Evolutionary conservation across 208 protist genomes (phyloP), one percentile per base, ranked within the genome.

Genomic region (Trypanosoma boissoni): DNA sequence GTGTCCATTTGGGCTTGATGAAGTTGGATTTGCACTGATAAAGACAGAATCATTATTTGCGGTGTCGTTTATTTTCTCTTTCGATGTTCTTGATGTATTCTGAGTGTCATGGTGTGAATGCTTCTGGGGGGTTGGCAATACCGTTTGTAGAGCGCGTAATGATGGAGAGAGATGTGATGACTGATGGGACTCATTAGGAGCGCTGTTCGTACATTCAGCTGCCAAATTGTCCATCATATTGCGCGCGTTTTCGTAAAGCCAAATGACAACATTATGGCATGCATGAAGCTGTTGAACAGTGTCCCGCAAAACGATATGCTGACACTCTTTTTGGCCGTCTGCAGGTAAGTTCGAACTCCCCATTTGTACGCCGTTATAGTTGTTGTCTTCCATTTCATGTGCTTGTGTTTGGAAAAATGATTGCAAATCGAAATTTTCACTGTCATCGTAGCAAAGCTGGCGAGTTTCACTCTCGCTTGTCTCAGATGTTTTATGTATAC

Each of bases 181-280:
- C 9, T 51, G 59, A 44, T 29, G 24, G 20, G 51, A 66, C 24
- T 57, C 48, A 26, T 64, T 41, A 14, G 48, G 39, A 27, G 39
- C 27, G 6, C 27, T 32, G 12, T 3, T 42, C 1, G 1, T 29
- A 18, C 31, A 45, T 7, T 60, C 62, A 16, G 43, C 21, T 7
- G 32, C 37, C n/a, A 60, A 23, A 21, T 60, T 32, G 49, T 44
- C 29, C 37, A 68, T 42, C 10, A 21, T 23, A 1, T 24, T 34
- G 31, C 46, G 52, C 8, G 62, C 51, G 31, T 59, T 42, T 7
- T 68, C 53, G 32, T 48, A 58, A 10, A 60, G 12, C 36, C 34
- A 68, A 2, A 54, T 26, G 18, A 68, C 6, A 18, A 46, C 27
- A 45, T 68, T 68, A 34, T 55, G 44, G 29, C 52, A 60, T 6